Evolutionary conservation across 768 basidiomycete species (phyloP).

Genomic region (Gelatoporia subvermispora): DNA sequence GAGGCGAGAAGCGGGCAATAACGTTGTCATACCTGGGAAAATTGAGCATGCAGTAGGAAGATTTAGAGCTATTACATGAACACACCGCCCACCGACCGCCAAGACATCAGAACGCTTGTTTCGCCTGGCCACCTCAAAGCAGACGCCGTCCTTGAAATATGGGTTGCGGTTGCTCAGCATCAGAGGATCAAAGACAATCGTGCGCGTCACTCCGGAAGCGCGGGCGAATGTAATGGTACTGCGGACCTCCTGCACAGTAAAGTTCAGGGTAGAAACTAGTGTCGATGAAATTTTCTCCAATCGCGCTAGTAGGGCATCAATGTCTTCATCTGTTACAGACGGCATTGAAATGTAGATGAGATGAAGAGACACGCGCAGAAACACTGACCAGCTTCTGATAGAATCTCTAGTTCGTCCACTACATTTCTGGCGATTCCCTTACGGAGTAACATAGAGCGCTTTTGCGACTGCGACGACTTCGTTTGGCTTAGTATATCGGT

Average conservation of each 20-base stretch:
- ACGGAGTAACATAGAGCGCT: conserved; percentile 63
- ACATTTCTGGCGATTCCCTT: conserved; percentile 62
- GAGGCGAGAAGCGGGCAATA: conserved; percentile 54
- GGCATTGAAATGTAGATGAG: too few relatives aligned
- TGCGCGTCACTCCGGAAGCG: conserved; percentile 57
- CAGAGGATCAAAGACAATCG: conserved; percentile 65
- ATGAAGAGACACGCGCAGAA: neutral
- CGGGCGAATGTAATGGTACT: conserved; percentile 54
- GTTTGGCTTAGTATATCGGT: conserved; percentile 61
- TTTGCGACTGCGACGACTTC: conserved; percentile 64
- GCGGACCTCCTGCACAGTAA: conserved; percentile 58
- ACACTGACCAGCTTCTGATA: conserved; percentile 56
- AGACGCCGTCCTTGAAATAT: conserved; percentile 68
- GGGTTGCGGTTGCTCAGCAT: conserved; percentile 64
- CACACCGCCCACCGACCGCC: conserved; percentile 76
- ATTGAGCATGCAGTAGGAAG: neutral
- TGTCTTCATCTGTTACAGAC: conserved; percentile 47
- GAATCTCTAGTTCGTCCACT: conserved; percentile 69
- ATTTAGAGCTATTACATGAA: neutral
- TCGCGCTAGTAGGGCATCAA: conserved; percentile 49
- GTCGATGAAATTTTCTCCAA: conserved; percentile 59
- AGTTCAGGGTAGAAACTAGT: conserved; percentile 42
- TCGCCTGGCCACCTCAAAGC: conserved; percentile 69
- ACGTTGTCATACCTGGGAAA: conserved; percentile 63
- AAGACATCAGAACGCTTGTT: conserved; percentile 66